Base-by-base conservation (phyloP, 1,284 basidiomycete genomes). In the Thecaphora frezii region DNA sequence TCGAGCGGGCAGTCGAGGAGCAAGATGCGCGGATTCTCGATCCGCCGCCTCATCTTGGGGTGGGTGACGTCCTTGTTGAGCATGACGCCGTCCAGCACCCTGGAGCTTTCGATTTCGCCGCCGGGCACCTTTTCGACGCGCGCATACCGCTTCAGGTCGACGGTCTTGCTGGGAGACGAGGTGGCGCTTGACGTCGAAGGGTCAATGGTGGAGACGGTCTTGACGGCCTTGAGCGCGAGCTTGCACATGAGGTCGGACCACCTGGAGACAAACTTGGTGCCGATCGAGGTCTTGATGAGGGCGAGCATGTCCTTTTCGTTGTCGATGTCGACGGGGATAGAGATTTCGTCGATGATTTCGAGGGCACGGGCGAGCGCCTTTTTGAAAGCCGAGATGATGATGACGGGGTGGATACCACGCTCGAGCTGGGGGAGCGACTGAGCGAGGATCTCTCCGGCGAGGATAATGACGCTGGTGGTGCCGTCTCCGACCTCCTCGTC, bases 401-500 rank as follows among this genome's bases (percentile, higher is more conserved):
- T 98, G 8, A 96, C 98, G 3, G 96, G 96, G 80, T 99, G 96
- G 56, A 99, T 97, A 82, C 92, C 97, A 78, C 92, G 89, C 82
- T 96, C 93, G 68, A 99, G 93, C 43, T 98, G 87, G 79, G 98
- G 96, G 80, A 98, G 98, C 58, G 94, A 96, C 54, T 96, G 86
- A 66, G 91, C 87, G 62, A 98, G 84, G 38, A 98, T 86, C 81
- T 98, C 94, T 18, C 96, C 92, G 45, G 94, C 93, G 73, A 99
- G 87, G 71, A 99, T 91, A 43, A 99, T 96, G 42, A 99, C 96
- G 12, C 93, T 97, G 1, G 96, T 99, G 9, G 96, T 99, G 16
- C 96, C 96, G 82, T 99, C 96, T 43, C 96, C 96, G 28, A 99
- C 96, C 82, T 99, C 96, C 80, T 94, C 97, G 81, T 99, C 96